Evolutionary conservation across 2,329 filamentous ascomycete species (phyloP).

Genomic region (Colletotrichum theobromicola): DNA sequence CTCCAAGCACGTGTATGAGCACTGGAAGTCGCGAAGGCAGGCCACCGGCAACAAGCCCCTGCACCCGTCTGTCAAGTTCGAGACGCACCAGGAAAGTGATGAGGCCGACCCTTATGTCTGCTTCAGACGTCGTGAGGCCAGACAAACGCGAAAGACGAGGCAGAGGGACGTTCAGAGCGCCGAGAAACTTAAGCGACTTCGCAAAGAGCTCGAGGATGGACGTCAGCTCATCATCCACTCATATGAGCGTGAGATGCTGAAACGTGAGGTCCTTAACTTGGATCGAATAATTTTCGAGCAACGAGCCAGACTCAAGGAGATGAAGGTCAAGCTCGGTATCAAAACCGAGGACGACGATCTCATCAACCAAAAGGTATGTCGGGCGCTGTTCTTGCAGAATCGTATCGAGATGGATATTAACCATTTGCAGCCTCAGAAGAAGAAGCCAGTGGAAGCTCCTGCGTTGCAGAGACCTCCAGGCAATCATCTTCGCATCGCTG

Average conservation of each 20-base stretch:
- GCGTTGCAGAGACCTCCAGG: slow-evolving; percentile 66
- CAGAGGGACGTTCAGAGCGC: slow-evolving; percentile 92
- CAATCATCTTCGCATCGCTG: slow-evolving; percentile 72
- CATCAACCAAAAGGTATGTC: slow-evolving; percentile 85
- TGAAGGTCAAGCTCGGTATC: slow-evolving; percentile 87
- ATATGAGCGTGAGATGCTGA: slow-evolving; percentile 78
- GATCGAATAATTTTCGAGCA: slow-evolving; percentile 85
- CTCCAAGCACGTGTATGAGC: slow-evolving; percentile 83
- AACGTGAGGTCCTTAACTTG: slow-evolving; percentile 76
- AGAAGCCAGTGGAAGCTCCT: slow-evolving; percentile 67
- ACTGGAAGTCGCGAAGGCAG: slow-evolving; percentile 81
- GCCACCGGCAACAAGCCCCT: slow-evolving; percentile 73
- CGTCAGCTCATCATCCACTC: slow-evolving; percentile 80
- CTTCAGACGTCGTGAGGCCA: slow-evolving; percentile 92
- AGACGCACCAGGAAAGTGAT: slow-evolving; percentile 92
- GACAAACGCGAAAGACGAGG: slow-evolving; percentile 92
- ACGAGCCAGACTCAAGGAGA: slow-evolving; percentile 80
- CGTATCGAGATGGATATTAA: slow-evolving; percentile 37
- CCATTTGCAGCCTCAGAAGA: slow-evolving; percentile 68
- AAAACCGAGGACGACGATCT: slow-evolving; percentile 93
- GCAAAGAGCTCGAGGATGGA: slow-evolving; percentile 89
- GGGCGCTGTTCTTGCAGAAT: not conserved
- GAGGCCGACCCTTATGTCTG: slow-evolving; percentile 98
- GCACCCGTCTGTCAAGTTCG: slow-evolving; percentile 85
- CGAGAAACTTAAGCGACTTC: slow-evolving; percentile 91